Percentiles rank a stretch among this genome's conserved stretches.
Conservation (phyloP, 1,284 basidiomycete species). For the Meripilus lineatus region DNA sequence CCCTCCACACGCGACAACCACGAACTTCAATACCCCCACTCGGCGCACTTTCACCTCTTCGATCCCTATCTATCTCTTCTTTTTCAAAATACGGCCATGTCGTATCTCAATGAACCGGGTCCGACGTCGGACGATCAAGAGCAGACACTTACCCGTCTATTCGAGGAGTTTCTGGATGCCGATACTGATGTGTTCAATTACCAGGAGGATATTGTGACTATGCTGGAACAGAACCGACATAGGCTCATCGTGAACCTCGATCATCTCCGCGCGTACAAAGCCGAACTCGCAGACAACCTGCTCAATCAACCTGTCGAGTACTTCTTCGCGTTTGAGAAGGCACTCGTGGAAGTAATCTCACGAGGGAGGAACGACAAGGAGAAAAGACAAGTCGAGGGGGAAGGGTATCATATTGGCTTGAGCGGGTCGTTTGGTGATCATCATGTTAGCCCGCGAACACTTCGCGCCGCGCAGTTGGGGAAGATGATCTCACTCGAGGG, state of each 20-base stretch:
- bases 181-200: conserved; percentile 81
- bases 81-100: conserved; percentile 40
- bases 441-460: conserved; percentile 92
- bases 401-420: conserved; percentile 86
- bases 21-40: background rate
- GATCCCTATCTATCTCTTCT: too few species aligned
- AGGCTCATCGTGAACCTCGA: conserved; percentile 96
- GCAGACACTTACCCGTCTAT: conserved; percentile 72
- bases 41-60: background rate
- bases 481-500: conserved; percentile 98
- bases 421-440: conserved; percentile 99
- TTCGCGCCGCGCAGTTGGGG: conserved; percentile 85
- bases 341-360: conserved; percentile 73
- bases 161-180: conserved; percentile 85
- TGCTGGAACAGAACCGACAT: conserved; percentile 83
- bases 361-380: conserved; percentile 73
- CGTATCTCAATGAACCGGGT: conserved; percentile 52
- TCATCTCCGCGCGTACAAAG: conserved; percentile 91
- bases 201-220: conserved; percentile 78
- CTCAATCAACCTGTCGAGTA: conserved; percentile 87
- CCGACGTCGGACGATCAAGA: conserved; percentile 66
- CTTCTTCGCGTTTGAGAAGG: conserved; percentile 90
- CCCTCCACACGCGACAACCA: background rate
- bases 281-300: conserved; percentile 78
- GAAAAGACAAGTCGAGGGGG: conserved; percentile 81